Conservation (phyloP, 176 grass and related monocot genomes). For the Poa annua region DNA sequence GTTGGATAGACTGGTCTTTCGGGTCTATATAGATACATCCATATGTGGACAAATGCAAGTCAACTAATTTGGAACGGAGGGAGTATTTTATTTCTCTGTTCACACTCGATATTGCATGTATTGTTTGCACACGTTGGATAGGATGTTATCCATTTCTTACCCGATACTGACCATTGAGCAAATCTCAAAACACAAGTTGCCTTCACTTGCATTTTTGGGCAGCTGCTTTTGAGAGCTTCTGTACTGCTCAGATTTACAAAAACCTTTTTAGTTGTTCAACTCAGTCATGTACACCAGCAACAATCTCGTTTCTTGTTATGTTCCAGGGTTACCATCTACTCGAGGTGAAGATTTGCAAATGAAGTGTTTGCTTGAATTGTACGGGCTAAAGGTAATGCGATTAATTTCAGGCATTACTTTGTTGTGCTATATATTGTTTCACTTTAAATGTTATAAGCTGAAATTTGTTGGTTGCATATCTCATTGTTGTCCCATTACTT, state of each 20-base stretch:
- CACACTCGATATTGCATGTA: not conserved
- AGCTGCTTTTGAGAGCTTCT: slow-evolving; percentile 11
- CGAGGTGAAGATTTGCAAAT: slow-evolving; percentile 95
- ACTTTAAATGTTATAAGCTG: slow-evolving; percentile 14
- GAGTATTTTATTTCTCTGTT: not conserved
- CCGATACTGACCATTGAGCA: slow-evolving; percentile 15
- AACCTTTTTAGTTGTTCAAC: slow-evolving; percentile 3
- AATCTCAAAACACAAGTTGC: slow-evolving; percentile 17
- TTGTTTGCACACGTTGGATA: slow-evolving; percentile 5
- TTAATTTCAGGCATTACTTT: slow-evolving; percentile 34
- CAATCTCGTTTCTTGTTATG: slow-evolving; percentile 31
- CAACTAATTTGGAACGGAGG: too few species aligned
- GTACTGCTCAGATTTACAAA: slow-evolving; percentile 7
- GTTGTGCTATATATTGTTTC: not conserved
- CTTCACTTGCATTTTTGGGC: slow-evolving; percentile 14
- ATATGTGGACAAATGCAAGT: too few species aligned
- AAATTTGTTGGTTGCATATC: slow-evolving; percentile 31
- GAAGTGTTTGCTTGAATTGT: slow-evolving; percentile 99
- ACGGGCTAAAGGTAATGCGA: slow-evolving; percentile 85
- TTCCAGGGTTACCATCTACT: slow-evolving; percentile 78
- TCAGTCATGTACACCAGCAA: not conserved
- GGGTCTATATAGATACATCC: not conserved
- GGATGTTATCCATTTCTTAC: not conserved
- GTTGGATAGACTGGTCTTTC: not conserved
- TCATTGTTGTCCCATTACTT: not conserved